Base-by-base conservation (phyloP, 176 grass and related monocot genomes). In the Urochloa ruziziensis region DNA sequence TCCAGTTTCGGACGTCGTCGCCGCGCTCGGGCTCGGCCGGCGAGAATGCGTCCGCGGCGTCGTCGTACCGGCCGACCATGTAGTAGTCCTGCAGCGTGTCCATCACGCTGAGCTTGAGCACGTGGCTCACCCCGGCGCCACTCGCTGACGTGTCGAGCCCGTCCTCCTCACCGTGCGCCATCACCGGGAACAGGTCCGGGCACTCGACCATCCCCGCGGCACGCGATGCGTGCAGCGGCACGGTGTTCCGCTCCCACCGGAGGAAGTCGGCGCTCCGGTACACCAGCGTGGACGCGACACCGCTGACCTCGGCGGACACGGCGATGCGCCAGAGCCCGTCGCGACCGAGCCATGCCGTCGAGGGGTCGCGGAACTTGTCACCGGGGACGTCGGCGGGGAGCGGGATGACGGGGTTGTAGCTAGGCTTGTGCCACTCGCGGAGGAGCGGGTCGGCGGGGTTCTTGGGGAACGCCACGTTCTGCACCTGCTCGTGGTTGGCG, bases 171-270 rank as follows among this genome's bases (percentile, higher is more conserved):
- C 84, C 83, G 30, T 52, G 33, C 46, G 61, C 21, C 70, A 19
- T 67, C 44, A 97, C 91, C 4, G 94, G 94, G 67, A 91, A 97
- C 42, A 97, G 64, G 84, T 97, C 94, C 16, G 94, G 94, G 73
- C 92, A 97, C 82, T 97, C 94, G 51, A 88, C 84, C 87, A 90
- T 89, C 6, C 78, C 78, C 0, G 84, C 48, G 25, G 15, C 85
- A 11, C 62, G 54, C 3, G 85, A 89, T 8, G 68, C 27, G 68
- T 94, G 88, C 62, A 94, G 51, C 27, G 89, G 85, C 65, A 47
- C 30, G 29, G 67, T 23, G n/a, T 68, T 81, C 16, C 85, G 87
- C 67, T 82, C 72, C 92, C 94, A 97, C 7, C 10, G 74, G 13
- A 87, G 34, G 67, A 97, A 97, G 53, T 94, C 85, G 11, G 62